A percentile compares a stretch with the other conserved stretches of the same genome.
Evolutionary conservation across 352 stramenopile species (phyloP).

Genomic region (Aphanomyces euteiches): DNA sequence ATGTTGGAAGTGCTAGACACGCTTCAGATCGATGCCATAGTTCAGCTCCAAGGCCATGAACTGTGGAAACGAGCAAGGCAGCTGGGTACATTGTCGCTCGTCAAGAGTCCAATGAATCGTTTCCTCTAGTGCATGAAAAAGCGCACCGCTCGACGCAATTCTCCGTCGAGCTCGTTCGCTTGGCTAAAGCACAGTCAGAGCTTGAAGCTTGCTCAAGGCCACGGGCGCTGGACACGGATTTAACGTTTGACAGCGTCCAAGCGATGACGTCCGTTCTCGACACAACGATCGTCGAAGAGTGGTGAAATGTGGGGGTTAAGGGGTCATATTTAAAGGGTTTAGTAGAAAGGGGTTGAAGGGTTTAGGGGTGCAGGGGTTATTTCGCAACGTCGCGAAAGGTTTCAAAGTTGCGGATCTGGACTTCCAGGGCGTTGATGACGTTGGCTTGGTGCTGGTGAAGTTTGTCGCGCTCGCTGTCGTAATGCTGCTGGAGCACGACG

Average conservation of each 20-base stretch:
- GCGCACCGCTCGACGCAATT: slow-evolving; percentile 9
- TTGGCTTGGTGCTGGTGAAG: slow-evolving; percentile 12
- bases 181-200: neutral
- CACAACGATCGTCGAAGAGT: slow-evolving; percentile 14
- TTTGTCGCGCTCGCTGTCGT: slow-evolving; percentile 19
- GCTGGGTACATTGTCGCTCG: neutral
- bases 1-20: slow-evolving; percentile 14
- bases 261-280: neutral
- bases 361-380: neutral
- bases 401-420: slow-evolving; percentile 25
- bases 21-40: slow-evolving; percentile 13
- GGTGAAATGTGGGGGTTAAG: neutral
- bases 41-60: slow-evolving; percentile 4
- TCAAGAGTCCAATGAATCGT: neutral
- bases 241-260: neutral
- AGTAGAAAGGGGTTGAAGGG: too few species aligned
- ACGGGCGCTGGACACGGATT: slow-evolving; percentile 3
- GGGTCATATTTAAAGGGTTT: too few species aligned
- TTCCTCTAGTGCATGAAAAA: slow-evolving; percentile 10
- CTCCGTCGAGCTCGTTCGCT: neutral
- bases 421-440: slow-evolving; percentile 9
- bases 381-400: slow-evolving; percentile 20
- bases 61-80: slow-evolving; percentile 5
- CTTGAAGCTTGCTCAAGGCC: slow-evolving; percentile 16
- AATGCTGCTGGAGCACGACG: slow-evolving; percentile 10